These are phyloP conservation scores for Epichloe bromicola DNA, from an alignment of 2,329 filamentous ascomycete genomes.

Conservation along the genomic window DNA sequence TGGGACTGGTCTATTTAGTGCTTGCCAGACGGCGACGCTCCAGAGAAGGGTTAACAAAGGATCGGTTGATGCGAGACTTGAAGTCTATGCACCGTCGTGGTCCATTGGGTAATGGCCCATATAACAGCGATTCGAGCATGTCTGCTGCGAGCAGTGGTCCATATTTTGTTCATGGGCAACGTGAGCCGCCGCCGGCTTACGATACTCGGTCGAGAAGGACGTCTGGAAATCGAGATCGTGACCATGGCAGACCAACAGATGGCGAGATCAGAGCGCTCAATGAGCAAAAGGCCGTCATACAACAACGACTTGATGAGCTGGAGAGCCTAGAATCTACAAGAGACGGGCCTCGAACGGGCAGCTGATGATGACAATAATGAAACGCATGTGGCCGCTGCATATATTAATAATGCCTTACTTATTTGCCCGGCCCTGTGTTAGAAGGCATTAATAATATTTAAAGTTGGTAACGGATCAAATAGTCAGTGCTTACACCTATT, in stretches of 20 bases:
- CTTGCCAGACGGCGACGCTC: slow-evolving; percentile 13
- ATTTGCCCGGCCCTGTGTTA: too few relatives aligned
- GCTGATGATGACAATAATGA: background rate
- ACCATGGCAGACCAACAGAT: slow-evolving; percentile 10
- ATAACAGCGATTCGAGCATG: slow-evolving; percentile 1
- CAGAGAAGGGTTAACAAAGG: slow-evolving; percentile 9
- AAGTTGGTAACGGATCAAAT: too few relatives aligned
- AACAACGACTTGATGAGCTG: slow-evolving; percentile 23
- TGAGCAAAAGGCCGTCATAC: slow-evolving; percentile 22
- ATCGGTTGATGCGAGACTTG: slow-evolving; percentile 6
- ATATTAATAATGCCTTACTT: too few relatives aligned
- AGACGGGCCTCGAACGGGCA: background rate
- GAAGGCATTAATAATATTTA: too few relatives aligned
- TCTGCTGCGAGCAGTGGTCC: background rate
- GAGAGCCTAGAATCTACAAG: slow-evolving; percentile 8
- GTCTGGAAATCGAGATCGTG: slow-evolving; percentile 12
- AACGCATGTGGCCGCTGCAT: background rate
- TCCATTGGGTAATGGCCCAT: background rate
- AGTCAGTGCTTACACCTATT: too few relatives aligned
- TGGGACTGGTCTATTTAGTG: slow-evolving; percentile 15
- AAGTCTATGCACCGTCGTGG: slow-evolving; percentile 3
- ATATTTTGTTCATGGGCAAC: background rate
- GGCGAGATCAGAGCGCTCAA: slow-evolving; percentile 20
- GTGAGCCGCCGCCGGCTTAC: slow-evolving; percentile 21
- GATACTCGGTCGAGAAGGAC: slow-evolving; percentile 14